phyloP scores from a whole-genome alignment of 371 early-diverging fungal species.

The Cladochytrium tenue region DNA sequence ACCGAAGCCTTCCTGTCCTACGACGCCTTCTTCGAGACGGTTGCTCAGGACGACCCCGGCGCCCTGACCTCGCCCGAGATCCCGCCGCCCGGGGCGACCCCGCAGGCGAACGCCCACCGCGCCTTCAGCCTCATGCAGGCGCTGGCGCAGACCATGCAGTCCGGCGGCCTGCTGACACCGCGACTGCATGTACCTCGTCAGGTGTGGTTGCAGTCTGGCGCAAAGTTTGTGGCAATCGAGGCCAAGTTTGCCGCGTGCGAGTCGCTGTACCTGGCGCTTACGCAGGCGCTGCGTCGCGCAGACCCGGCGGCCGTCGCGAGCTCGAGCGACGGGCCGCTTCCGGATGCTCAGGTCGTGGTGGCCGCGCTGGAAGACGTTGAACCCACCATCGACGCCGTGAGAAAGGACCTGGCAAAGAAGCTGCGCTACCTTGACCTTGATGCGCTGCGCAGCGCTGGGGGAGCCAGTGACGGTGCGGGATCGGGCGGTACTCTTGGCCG shows the following conservation, averaged over 20 bases:
- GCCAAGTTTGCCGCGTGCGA: slow-evolving; percentile 59
- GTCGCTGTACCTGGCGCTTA: slow-evolving; percentile 18
- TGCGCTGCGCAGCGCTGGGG: neutral
- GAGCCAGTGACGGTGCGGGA: too few species aligned
- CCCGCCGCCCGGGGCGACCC: slow-evolving; percentile 10
- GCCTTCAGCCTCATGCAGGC: slow-evolving; percentile 44
- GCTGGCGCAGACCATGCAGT: slow-evolving; percentile 49
- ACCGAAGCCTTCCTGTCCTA: slow-evolving; percentile 10
- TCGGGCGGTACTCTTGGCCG: too few species aligned
- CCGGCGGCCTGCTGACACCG: slow-evolving; percentile 57
- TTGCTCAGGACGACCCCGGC: slow-evolving; percentile 15
- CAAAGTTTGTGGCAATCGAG: slow-evolving; percentile 54
- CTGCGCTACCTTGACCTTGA: slow-evolving; percentile 10
- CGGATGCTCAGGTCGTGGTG: too few species aligned
- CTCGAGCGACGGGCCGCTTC: too few species aligned
- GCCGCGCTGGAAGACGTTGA: slow-evolving; percentile 43
- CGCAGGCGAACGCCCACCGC: neutral
- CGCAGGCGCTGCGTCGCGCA: too few species aligned
- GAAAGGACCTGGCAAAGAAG: slow-evolving; percentile 44
- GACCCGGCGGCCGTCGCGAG: too few species aligned
- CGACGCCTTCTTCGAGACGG: slow-evolving; percentile 14
- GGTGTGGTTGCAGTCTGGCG: slow-evolving; percentile 59
- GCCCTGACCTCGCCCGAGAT: slow-evolving; percentile 9
- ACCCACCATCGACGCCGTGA: slow-evolving; percentile 35
- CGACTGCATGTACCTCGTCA: slow-evolving; percentile 61